Evolutionary conservation across 176 grass and related monocot species (phyloP), one percentile per base, ranked within the genome.

Genomic region (Aegilops sharonensis): DNA sequence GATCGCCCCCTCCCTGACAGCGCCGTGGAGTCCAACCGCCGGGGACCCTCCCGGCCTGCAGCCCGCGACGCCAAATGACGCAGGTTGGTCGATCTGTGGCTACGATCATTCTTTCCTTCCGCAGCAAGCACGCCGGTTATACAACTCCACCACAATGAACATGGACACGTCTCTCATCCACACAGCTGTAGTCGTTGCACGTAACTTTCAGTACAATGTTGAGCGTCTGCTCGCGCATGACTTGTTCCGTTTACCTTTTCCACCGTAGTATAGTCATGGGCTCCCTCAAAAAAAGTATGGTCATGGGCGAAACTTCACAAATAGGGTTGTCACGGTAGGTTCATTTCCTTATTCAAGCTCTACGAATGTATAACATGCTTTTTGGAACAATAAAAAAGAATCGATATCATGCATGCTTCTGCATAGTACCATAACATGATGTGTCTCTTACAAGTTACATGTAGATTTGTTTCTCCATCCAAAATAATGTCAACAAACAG

Each of bases 21-120:
- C 89, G 92, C 89, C 78, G 90, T 90, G 11, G 95, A 97, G 92
- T 97, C 95, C 70, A 95, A 92, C 74, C 90, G 86, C 37, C 72
- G 84, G 52, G 56, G 74, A 32, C 6, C 60, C 13, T 76, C 72
- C 79, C 72, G 81, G 34, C 20, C 80, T 20, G 64, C 50, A 4
- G 52, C 39, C 47, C 64, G 35, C 39, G 83, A 29, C 72, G 79
- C 72, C n/a, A 52, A 88, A 50, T 69, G 81, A 84, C 50, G 64
- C 52, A 79, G 79, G 79, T 87, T 79, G 65, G 84, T 86, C 52
- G 25, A 63, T 72, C 5, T 72, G 20, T 42, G 68, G 4, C 11
- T 21, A 6, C 12, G 30, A 25, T 35, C 63, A 34, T 34, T n/a
- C 25, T 42, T 42, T 39, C 35, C 13, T 42, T 64, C 54, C 17